Percentiles rank a stretch among this genome's conserved stretches.
phyloP scores from a whole-genome alignment of 495 filamentous ascomycete species.

The Neohortaea acidophila region DNA sequence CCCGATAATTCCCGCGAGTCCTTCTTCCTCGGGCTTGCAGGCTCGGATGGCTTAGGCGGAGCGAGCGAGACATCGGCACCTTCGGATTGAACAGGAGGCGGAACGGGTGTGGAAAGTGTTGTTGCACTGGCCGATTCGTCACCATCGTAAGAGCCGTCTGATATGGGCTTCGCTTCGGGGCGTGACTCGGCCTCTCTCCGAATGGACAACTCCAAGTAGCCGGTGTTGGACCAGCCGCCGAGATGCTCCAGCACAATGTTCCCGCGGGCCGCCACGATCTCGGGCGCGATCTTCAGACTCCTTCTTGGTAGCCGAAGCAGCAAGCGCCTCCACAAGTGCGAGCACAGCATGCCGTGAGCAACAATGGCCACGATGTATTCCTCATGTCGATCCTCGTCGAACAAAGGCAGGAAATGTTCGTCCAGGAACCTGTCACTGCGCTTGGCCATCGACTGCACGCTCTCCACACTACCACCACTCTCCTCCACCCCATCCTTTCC shows the following conservation, averaged over 20 bases:
- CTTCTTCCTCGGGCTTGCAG: background rate
- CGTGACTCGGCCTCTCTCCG: constrained; percentile 1
- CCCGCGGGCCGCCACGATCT: constrained; percentile 18
- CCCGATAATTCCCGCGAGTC: constrained; percentile 1
- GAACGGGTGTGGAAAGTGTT: background rate
- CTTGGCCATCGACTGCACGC: constrained; percentile 45
- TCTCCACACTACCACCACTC: constrained; percentile 40
- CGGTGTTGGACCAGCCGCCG: constrained; percentile 53
- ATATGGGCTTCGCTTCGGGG: background rate
- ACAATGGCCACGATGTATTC: constrained; percentile 45
- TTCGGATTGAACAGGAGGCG: background rate
- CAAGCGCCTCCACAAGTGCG: constrained; percentile 47
- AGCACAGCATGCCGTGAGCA: constrained; percentile 67
- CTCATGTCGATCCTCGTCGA: constrained; percentile 23
- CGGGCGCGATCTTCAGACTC: constrained; percentile 23
- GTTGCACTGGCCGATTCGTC: background rate
- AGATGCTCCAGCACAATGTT: constrained; percentile 26
- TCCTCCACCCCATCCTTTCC: constrained; percentile 21
- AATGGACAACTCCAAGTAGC: constrained; percentile 40
- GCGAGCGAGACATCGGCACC: constrained; percentile 1
- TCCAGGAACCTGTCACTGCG: constrained; percentile 50
- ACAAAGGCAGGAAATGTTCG: constrained; percentile 39
- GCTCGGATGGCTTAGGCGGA: background rate
- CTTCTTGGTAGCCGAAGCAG: constrained; percentile 36
- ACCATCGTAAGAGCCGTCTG: background rate